These are phyloP conservation scores for Termitomyces sp. DNA, from an alignment of 768 basidiomycete genomes.

Conservation along the genomic window DNA sequence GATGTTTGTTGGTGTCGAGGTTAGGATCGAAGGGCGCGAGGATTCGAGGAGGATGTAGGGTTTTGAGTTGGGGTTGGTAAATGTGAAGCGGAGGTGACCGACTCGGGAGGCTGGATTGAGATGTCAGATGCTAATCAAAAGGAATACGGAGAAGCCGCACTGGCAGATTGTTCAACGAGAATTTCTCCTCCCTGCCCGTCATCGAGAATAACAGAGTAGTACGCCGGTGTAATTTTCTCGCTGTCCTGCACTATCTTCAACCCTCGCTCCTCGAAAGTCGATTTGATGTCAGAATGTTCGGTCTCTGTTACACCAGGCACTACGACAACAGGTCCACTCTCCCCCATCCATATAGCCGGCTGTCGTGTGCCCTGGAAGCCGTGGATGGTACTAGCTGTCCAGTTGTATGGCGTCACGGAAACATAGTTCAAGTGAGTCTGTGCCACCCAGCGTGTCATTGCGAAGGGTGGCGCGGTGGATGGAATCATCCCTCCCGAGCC, in stretches of 20 bases:
- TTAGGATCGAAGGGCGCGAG: conserved; percentile 59
- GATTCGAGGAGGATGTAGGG: conserved; percentile 71
- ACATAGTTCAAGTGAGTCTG: conserved; percentile 78
- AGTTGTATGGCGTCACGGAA: conserved; percentile 70
- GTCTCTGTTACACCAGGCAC: conserved; percentile 48
- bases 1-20: conserved; percentile 44
- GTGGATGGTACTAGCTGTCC: conserved; percentile 53
- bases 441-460: conserved; percentile 84
- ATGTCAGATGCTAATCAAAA: not conserved
- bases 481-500: conserved; percentile 79
- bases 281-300: conserved; percentile 36
- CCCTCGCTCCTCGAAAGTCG: conserved; percentile 59
- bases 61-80: conserved; percentile 28
- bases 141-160: conserved; percentile 35
- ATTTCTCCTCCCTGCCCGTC: conserved; percentile 52
- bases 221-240: conserved; percentile 55
- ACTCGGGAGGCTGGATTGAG: conserved; percentile 63
- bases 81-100: conserved; percentile 73
- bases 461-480: conserved; percentile 74
- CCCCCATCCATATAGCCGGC: conserved; percentile 90
- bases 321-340: conserved; percentile 62
- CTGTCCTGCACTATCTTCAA: conserved; percentile 48
- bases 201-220: conserved; percentile 57
- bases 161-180: conserved; percentile 58
- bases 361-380: conserved; percentile 82